These are phyloP conservation scores for Isatis tinctoria DNA, from an alignment of 345 rosid genomes.

Conservation along the genomic window DNA sequence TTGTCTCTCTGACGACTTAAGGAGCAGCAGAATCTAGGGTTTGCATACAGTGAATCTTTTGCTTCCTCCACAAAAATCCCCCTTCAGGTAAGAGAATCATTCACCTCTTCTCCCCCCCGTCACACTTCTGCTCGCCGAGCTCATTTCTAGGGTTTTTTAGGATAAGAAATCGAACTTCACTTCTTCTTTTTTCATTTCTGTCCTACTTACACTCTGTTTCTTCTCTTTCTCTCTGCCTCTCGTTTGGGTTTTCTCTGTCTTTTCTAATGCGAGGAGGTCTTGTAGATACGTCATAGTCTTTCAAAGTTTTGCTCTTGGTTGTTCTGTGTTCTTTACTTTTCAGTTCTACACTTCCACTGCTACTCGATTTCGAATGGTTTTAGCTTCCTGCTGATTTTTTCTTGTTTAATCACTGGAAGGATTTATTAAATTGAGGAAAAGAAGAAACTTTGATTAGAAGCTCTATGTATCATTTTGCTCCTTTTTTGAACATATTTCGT, in stretches of 20 bases:
- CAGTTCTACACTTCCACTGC: background rate
- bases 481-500: background rate
- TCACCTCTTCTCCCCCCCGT: background rate
- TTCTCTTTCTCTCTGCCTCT: conserved; percentile 4
- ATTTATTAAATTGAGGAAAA: background rate
- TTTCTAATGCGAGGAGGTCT: conserved; percentile 7
- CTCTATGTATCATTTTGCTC: background rate
- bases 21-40: conserved; percentile 37
- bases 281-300: background rate
- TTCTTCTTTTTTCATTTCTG: background rate
- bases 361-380: background rate
- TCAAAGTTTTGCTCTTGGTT: conserved; percentile 1
- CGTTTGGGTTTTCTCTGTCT: background rate
- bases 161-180: background rate
- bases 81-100: conserved; percentile 31
- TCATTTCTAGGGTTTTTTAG: conserved; percentile 7
- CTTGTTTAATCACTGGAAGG: background rate
- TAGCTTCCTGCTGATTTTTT: background rate
- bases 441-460: background rate
- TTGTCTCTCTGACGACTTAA: conserved; percentile 19
- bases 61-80: conserved; percentile 11
- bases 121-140: background rate
- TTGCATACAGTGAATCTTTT: conserved; percentile 37
- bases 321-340: background rate
- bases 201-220: conserved; percentile 22